Evolutionary conservation across 2,329 filamentous ascomycete species (phyloP).

Genomic region (Hymenotorrendiella dingleyae): DNA sequence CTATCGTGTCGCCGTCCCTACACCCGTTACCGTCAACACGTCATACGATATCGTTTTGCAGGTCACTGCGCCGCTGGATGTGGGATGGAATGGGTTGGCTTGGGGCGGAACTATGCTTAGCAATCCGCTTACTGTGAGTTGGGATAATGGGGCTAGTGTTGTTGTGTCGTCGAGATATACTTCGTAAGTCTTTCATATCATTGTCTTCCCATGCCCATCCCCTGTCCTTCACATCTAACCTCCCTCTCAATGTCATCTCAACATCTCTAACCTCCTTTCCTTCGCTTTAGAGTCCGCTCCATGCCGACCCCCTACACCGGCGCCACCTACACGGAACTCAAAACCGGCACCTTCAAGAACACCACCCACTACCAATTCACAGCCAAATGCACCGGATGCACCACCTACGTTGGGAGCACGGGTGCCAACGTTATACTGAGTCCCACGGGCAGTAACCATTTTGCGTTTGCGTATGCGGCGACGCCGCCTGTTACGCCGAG

Average conservation of each 20-base stretch:
- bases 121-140: slow-evolving; percentile 11
- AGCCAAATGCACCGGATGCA: slow-evolving; percentile 16
- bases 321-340: slow-evolving; percentile 9
- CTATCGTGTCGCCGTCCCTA: slow-evolving; percentile 12
- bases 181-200: slow-evolving; percentile 11
- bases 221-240: too few species aligned
- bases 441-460: slow-evolving; percentile 6
- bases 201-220: too few species aligned
- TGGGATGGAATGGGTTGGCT: slow-evolving; percentile 13
- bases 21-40: slow-evolving; percentile 2
- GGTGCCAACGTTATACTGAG: not conserved
- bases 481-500: slow-evolving; percentile 5
- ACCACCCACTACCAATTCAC: slow-evolving; percentile 13
- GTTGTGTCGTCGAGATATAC: slow-evolving; percentile 8
- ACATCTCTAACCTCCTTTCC: too few species aligned
- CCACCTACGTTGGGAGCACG: slow-evolving; percentile 2
- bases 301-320: slow-evolving; percentile 6
- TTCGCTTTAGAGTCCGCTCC: not conserved
- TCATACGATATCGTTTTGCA: slow-evolving; percentile 13
- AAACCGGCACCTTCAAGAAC: slow-evolving; percentile 13
- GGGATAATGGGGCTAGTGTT: slow-evolving; percentile 9
- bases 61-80: slow-evolving; percentile 11
- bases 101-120: slow-evolving; percentile 14
- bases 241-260: too few species aligned
- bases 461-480: slow-evolving; percentile 9